Evolutionary conservation across 1,139 yeast species (phyloP).

Genomic region (Debaryomyces robertsiae): DNA sequence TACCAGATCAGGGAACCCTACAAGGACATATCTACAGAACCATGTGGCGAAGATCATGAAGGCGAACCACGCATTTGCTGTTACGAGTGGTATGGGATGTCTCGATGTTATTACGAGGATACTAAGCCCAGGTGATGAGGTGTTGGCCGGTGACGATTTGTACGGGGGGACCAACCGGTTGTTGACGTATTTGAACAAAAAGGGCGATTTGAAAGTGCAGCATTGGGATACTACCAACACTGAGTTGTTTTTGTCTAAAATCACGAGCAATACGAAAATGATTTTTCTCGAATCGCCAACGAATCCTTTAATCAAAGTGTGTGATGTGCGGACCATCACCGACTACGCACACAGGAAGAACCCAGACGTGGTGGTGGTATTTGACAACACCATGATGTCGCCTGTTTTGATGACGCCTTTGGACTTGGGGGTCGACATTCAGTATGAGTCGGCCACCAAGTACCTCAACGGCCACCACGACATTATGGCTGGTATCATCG

Average conservation of each 20-base stretch:
- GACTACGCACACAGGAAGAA: conserved; percentile 64
- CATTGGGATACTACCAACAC: conserved; percentile 84
- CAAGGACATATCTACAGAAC: conserved; percentile 76
- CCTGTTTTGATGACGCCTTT: conserved; percentile 85
- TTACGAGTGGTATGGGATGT: conserved; percentile 91
- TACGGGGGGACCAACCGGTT: conserved; percentile 92
- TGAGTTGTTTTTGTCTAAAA: conserved; percentile 56
- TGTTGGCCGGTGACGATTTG: conserved; percentile 89
- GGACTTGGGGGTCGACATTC: conserved; percentile 84
- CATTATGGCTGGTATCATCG: conserved; percentile 91
- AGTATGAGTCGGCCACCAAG: conserved; percentile 91
- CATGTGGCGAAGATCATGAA: conserved; percentile 78
- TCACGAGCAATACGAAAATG: conserved; percentile 61
- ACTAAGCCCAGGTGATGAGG: conserved; percentile 77
- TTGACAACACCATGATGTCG: conserved; percentile 96
- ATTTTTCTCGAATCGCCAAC: conserved; percentile 88
- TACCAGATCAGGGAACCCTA: conserved; percentile 94
- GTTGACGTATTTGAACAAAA: conserved; percentile 67
- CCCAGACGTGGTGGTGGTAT: conserved; percentile 75
- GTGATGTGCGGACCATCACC: conserved; percentile 71
- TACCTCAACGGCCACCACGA: conserved; percentile 94
- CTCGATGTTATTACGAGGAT: conserved; percentile 79
- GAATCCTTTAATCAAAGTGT: conserved; percentile 85
- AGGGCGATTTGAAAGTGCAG: conserved; percentile 67
- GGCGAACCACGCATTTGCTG: conserved; percentile 75